Conservation (phyloP, 176 grass and related monocot genomes). For the Cenchrus purpureus region DNA sequence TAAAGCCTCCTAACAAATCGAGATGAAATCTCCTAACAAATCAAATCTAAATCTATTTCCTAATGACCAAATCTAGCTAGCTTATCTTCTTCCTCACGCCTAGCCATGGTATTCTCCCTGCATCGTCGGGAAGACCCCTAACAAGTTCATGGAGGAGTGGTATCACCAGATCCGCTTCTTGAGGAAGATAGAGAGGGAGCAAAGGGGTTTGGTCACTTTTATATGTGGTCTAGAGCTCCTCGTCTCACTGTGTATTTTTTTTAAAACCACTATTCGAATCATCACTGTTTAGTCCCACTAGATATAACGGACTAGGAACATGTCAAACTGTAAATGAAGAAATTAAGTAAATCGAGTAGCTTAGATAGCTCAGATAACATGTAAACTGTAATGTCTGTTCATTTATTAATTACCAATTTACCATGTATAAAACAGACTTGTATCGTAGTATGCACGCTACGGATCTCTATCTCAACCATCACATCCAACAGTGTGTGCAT, state of each 20-base stretch:
- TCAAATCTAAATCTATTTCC: too few relatives aligned
- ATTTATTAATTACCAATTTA: background rate
- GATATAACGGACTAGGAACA: constrained; percentile 1
- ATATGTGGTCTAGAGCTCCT: constrained; percentile 42
- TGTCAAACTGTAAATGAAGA: background rate
- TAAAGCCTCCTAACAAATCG: too few relatives aligned
- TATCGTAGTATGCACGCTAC: background rate
- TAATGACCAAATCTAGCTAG: too few relatives aligned
- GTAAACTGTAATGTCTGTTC: background rate
- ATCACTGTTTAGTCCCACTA: constrained; percentile 40
- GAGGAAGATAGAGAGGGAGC: constrained; percentile 23
- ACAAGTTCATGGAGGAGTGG: background rate
- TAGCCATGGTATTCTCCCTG: too few relatives aligned
- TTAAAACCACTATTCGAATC: background rate
- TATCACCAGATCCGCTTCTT: constrained; percentile 40
- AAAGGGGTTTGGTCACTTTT: constrained; percentile 20
- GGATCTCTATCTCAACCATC: constrained; percentile 13
- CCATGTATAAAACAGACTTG: background rate
- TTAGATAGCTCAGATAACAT: background rate
- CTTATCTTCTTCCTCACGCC: too few relatives aligned
- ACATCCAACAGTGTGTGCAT: constrained; percentile 1
- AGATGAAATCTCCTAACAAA: too few relatives aligned
- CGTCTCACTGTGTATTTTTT: constrained; percentile 2
- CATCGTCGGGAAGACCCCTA: too few relatives aligned
- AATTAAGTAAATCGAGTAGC: background rate